Percentiles rank a stretch among this genome's conserved stretches.
Conservation (phyloP, 805 yeast species). For the Helenozyma baotianmanensis region DNA sequence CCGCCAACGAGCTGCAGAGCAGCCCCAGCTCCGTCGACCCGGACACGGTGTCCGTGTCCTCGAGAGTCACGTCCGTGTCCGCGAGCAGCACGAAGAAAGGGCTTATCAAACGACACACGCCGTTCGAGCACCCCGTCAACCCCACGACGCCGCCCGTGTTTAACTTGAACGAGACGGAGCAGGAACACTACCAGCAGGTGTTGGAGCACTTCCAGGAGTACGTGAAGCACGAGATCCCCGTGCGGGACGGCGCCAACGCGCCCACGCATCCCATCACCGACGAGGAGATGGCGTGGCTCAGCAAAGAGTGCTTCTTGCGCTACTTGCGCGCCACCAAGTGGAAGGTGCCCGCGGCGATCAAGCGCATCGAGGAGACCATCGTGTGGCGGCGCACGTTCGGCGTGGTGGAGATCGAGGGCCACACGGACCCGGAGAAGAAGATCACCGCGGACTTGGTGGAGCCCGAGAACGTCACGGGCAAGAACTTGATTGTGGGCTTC, state of each 20-base stretch:
- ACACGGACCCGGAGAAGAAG: slow-evolving; percentile 24
- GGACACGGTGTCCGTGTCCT: slow-evolving; percentile 13
- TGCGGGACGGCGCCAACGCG: slow-evolving; percentile 22
- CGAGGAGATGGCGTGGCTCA: slow-evolving; percentile 41
- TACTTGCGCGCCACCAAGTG: slow-evolving; percentile 51
- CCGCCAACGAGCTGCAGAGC: slow-evolving; percentile 4
- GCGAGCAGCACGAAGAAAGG: slow-evolving; percentile 14
- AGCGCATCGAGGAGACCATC: slow-evolving; percentile 43
- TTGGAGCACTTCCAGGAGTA: slow-evolving; percentile 26
- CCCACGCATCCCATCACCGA: slow-evolving; percentile 23
- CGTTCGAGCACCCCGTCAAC: slow-evolving; percentile 36
- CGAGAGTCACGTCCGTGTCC: slow-evolving; percentile 11
- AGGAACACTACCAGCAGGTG: slow-evolving; percentile 27
- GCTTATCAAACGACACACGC: slow-evolving; percentile 32
- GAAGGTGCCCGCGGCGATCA: slow-evolving; percentile 40
- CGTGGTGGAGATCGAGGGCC: slow-evolving; percentile 26
- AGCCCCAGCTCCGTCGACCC: slow-evolving; percentile 8
- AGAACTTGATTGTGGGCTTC: slow-evolving; percentile 49
- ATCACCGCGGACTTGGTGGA: slow-evolving; percentile 41
- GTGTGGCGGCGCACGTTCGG: slow-evolving; percentile 56
- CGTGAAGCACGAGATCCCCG: slow-evolving; percentile 24
- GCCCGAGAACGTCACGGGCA: slow-evolving; percentile 50
- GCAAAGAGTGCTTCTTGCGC: slow-evolving; percentile 50
- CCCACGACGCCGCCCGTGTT: slow-evolving; percentile 28
- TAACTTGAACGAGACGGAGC: slow-evolving; percentile 27